A percentile compares a stretch with the other conserved stretches of the same genome.
Evolutionary conservation across 2,329 filamentous ascomycete genomes (phyloP).

Genomic region (Sporothrix variecibatus): DNA sequence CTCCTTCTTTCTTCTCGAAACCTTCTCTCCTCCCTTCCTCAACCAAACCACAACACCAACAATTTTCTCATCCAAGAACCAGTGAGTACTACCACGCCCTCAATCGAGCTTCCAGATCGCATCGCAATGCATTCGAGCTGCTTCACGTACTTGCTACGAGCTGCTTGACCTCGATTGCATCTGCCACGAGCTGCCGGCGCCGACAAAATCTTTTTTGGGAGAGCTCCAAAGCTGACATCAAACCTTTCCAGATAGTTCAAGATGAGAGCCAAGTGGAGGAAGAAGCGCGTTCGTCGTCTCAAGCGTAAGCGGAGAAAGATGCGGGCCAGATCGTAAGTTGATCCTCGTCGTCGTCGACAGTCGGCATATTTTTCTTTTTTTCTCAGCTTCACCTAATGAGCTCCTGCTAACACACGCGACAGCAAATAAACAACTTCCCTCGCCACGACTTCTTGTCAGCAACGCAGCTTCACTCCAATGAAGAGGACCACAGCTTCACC

Average conservation of each 20-base stretch:
- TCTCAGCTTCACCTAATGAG: background rate
- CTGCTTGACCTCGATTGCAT: background rate
- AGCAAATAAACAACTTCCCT: conserved; percentile 30
- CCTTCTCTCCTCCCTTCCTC: conserved; percentile 24
- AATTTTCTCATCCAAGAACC: conserved; percentile 49
- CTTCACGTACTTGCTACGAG: background rate
- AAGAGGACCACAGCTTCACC: conserved; percentile 6
- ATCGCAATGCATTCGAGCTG: background rate
- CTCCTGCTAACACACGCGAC: conserved; percentile 15
- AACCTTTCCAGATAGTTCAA: conserved; percentile 48
- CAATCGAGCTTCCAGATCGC: background rate
- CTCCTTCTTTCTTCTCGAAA: conserved; percentile 20
- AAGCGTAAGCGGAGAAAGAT: conserved; percentile 99
- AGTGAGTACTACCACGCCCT: conserved; percentile 29
- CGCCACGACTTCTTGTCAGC: conserved; percentile 28
- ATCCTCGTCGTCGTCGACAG: background rate
- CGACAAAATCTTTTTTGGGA: background rate
- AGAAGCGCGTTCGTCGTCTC: conserved; percentile 98
- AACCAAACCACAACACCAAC: conserved; percentile 45
- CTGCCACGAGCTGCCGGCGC: background rate
- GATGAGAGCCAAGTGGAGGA: conserved; percentile 99
- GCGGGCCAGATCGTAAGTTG: conserved; percentile 87
- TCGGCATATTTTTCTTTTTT: background rate
- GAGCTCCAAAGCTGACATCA: conserved; percentile 29
- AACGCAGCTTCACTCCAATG: conserved; percentile 23